Evolutionary conservation across 192 early-diverging fungal genomes (phyloP), one percentile per base, ranked within the genome.

Genomic region (Hyaloraphidium curvatum): DNA sequence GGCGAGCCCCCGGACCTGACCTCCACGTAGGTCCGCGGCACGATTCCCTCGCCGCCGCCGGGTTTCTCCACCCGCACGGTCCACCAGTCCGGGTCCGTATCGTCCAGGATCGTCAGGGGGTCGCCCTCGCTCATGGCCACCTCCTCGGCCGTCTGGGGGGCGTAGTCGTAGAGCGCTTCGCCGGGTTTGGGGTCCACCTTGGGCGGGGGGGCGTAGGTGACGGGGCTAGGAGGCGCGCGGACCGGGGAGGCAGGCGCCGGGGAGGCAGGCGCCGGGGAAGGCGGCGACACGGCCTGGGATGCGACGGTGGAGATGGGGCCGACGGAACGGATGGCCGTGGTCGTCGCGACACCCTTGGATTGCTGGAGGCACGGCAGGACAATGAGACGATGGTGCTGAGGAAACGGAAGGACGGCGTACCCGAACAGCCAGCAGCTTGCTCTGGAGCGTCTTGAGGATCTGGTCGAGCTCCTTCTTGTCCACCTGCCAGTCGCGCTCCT

Each of bases 41-140:
- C 83, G 28, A 95, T 66, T 16, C 94, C 94, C 57, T 84, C 72
- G 25, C 68, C 19, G 55, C 64, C 31, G 64, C 67, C 35, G 2
- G 68, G 69, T n/a, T 61, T 50, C 21, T 67, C 84, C 50, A 79
- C 63, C 51, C 86, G 76, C 4, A 89, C 89, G 19, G 93, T 76
- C 74, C 78, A 91, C 94, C 94, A 98, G 63, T 96, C 91, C 3
- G 78, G 78, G 57, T 92, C 89, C 52, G 79, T 80, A 26, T 78
- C 76, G 39, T 90, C 87, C 58, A 86, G 80, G 2, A 98, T 63
- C 43, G 73, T 61, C 43, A 55, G 40, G 9, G 25, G 7, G 23
- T 26, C 56, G 29, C 60, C 66, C 54, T 77, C 75, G 7, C 39
- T 40, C 28, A 77, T 66, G 43, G 55, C 62, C 35, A 77, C 58